Evolutionary conservation across 768 basidiomycete species (phyloP).

Genomic region (Mycena crocata): DNA sequence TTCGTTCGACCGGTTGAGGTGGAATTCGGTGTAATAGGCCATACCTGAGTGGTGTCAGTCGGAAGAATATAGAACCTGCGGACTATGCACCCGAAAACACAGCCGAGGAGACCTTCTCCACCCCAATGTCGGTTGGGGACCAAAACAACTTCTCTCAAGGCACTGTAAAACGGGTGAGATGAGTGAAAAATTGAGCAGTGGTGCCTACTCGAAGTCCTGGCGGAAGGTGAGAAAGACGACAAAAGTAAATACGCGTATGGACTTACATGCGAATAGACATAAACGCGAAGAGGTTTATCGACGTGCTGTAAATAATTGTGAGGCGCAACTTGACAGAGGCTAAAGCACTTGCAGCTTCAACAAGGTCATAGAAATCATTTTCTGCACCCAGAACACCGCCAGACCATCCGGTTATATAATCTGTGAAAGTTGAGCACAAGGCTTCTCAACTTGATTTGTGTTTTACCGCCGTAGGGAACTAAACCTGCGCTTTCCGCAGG

Average conservation of each 20-base stretch:
- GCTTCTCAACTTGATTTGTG: conserved; percentile 45
- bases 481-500: conserved; percentile 97
- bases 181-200: conserved; percentile 10
- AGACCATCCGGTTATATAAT: conserved; percentile 90
- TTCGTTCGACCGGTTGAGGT: conserved; percentile 70
- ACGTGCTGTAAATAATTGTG: conserved; percentile 70
- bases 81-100: conserved; percentile 87
- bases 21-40: conserved; percentile 95
- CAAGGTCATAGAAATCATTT: conserved; percentile 95
- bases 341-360: conserved; percentile 81
- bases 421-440: conserved; percentile 43
- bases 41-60: conserved; percentile 61
- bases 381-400: conserved; percentile 93
- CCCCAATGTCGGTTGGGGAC: conserved; percentile 99
- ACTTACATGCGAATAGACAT: conserved; percentile 98
- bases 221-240: not conserved
- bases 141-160: conserved; percentile 91
- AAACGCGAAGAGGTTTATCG: conserved; percentile 92
- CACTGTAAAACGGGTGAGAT: conserved; percentile 58
- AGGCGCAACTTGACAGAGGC: conserved; percentile 1
- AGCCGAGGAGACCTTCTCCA: conserved; percentile 94
- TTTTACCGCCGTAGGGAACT: conserved; percentile 81
- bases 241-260: conserved; percentile 46
- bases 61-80: not conserved
- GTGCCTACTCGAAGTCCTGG: conserved; percentile 33